phyloP scores from a whole-genome alignment of 106 monocot species.

The Posidonia australis region DNA sequence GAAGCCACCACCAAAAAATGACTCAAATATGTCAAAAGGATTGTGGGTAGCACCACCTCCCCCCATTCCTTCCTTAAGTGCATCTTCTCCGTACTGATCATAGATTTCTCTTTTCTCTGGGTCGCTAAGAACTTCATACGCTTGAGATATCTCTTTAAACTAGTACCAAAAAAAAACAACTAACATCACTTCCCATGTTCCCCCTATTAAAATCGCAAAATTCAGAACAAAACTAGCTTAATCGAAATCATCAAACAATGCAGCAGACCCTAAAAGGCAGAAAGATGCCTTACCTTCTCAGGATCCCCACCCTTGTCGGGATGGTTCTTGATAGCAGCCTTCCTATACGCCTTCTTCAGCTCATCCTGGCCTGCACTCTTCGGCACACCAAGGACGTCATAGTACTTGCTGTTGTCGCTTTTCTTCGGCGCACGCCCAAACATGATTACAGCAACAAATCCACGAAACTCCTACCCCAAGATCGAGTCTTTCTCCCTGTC shows the following conservation, averaged over 20 bases:
- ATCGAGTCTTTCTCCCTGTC: not conserved
- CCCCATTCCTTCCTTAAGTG: constrained; percentile 76
- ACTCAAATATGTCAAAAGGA: constrained; percentile 66
- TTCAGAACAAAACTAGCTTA: not conserved
- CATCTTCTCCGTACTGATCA: constrained; percentile 82
- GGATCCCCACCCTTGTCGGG: constrained; percentile 84
- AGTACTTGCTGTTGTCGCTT: constrained; percentile 63
- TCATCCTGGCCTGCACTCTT: constrained; percentile 52
- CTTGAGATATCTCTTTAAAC: constrained; percentile 83
- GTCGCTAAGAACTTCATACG: constrained; percentile 73
- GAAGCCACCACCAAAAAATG: constrained; percentile 61
- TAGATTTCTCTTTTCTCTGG: constrained; percentile 76
- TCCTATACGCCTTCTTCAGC: constrained; percentile 65
- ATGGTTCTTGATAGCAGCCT: constrained; percentile 70
- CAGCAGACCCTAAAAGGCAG: not conserved
- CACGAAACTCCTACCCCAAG: not conserved
- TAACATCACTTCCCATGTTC: not conserved
- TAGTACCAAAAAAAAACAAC: constrained; percentile 23
- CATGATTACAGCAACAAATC: constrained; percentile 23
- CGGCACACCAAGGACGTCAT: constrained; percentile 47
- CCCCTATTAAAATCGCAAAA: not conserved
- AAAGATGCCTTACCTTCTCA: constrained; percentile 46
- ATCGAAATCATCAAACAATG: not conserved
- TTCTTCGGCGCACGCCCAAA: constrained; percentile 46
- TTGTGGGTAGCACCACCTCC: constrained; percentile 39